Evolutionary conservation across 768 basidiomycete genomes (phyloP).

Genomic region (Pleurotus pulmonarius): DNA sequence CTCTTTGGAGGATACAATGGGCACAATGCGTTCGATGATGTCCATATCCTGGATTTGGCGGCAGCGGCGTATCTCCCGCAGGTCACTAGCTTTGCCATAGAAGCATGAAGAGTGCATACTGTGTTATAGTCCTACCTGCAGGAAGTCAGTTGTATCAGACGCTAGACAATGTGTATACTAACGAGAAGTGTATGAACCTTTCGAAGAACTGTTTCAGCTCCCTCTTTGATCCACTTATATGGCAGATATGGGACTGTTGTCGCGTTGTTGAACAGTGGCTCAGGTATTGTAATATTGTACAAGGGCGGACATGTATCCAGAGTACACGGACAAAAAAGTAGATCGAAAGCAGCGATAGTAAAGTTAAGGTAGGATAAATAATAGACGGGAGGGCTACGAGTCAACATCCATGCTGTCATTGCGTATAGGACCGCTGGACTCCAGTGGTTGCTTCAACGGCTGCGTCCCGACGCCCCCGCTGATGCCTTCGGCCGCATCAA

Average conservation of each 20-base stretch:
- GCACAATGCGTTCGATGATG: slow-evolving; percentile 78
- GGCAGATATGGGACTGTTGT: too few species aligned
- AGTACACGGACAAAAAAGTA: background rate
- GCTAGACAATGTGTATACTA: too few species aligned
- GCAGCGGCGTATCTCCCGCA: slow-evolving; percentile 88
- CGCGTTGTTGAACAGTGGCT: too few species aligned
- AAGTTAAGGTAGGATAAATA: background rate
- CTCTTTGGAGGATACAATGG: slow-evolving; percentile 90
- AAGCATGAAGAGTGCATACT: slow-evolving; percentile 16
- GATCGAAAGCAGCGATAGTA: background rate
- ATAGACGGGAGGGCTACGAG: background rate
- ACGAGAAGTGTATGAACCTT: too few species aligned
- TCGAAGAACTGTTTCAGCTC: too few species aligned
- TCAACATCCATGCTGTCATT: slow-evolving; percentile 1
- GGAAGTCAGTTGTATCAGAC: too few species aligned
- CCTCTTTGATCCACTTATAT: too few species aligned
- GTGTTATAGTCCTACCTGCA: too few species aligned
- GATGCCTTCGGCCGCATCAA: slow-evolving; percentile 2
- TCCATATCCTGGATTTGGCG: slow-evolving; percentile 81
- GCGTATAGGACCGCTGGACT: background rate
- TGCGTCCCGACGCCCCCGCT: slow-evolving; percentile 3
- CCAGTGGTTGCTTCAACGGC: background rate
- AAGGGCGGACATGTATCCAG: background rate
- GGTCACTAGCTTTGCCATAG: slow-evolving; percentile 73
- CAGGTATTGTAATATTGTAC: too few species aligned